A percentile compares a stretch with the other conserved stretches of the same genome.
phyloP scores from a whole-genome alignment of 2,329 filamentous ascomycete genomes.

The Tolypocladium ovalisporum region DNA sequence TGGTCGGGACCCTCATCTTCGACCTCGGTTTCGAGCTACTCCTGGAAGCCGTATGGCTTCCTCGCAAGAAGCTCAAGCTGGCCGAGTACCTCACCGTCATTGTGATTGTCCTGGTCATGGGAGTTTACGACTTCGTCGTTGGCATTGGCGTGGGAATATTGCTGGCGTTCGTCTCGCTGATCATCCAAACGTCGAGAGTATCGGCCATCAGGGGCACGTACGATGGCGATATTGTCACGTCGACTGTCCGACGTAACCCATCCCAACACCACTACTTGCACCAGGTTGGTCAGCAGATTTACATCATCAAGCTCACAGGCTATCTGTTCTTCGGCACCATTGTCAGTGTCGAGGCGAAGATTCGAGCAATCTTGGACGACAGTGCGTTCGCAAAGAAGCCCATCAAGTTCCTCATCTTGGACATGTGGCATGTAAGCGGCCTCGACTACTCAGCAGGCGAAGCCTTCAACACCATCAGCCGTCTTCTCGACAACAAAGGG shows the following conservation, averaged over 20 bases:
- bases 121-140: conserved; percentile 89
- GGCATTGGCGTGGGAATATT: conserved; percentile 89
- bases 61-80: conserved; percentile 75
- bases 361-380: conserved; percentile 72
- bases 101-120: conserved; percentile 90
- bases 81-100: conserved; percentile 87
- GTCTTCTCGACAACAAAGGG: conserved; percentile 64
- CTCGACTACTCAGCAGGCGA: conserved; percentile 95
- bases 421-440: conserved; percentile 80
- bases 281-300: conserved; percentile 77
- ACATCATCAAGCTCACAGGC: conserved; percentile 82
- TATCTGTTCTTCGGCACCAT: conserved; percentile 99
- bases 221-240: conserved; percentile 78
- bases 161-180: conserved; percentile 80
- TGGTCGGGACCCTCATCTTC: conserved; percentile 92
- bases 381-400: conserved; percentile 66
- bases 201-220: conserved; percentile 87
- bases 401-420: conserved; percentile 82
- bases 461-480: conserved; percentile 85
- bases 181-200: conserved; percentile 82
- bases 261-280: conserved; percentile 80
- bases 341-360: conserved; percentile 83
- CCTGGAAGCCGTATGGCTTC: conserved; percentile 77
- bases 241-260: conserved; percentile 83
- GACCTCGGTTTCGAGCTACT: conserved; percentile 88